A percentile compares a stretch with the other conserved stretches of the same genome.
Conservation (phyloP, 2,329 filamentous ascomycete species). For the Podosphaera xanthii region DNA sequence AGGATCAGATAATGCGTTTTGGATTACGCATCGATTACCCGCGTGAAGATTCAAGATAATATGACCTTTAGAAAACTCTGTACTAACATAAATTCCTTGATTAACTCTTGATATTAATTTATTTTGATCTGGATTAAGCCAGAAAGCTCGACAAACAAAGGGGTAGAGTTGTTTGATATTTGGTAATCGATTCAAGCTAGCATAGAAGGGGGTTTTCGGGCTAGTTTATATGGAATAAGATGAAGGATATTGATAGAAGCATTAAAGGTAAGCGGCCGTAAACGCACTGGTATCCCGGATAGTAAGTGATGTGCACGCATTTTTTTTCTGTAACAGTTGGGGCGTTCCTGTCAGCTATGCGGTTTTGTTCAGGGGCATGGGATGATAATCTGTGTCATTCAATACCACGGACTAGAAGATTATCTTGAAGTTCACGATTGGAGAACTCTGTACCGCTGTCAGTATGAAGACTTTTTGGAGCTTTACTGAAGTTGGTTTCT, state of each 20-base stretch:
- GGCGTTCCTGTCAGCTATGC: neutral
- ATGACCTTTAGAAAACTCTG: no score
- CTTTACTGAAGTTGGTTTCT: neutral
- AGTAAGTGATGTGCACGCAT: neutral
- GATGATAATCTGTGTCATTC: neutral
- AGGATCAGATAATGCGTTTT: neutral
- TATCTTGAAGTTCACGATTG: no score
- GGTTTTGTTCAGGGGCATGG: neutral
- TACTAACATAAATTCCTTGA: neutral
- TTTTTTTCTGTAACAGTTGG: neutral
- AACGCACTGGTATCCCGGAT: neutral
- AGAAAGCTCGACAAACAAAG: neutral
- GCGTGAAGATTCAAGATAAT: no score
- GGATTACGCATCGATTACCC: neutral
- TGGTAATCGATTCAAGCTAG: neutral
- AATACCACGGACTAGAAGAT: no score
- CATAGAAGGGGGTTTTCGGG: neutral
- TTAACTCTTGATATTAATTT: neutral
- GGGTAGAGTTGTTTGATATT: neutral
- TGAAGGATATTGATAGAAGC: neutral
- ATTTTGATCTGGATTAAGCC: neutral
- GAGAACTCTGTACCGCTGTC: no score
- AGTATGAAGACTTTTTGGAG: neutral
- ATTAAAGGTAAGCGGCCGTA: neutral
- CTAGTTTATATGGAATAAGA: neutral